Conservation (phyloP, 2,329 filamentous ascomycete genomes). For the Sclerotinia borealis region DNA sequence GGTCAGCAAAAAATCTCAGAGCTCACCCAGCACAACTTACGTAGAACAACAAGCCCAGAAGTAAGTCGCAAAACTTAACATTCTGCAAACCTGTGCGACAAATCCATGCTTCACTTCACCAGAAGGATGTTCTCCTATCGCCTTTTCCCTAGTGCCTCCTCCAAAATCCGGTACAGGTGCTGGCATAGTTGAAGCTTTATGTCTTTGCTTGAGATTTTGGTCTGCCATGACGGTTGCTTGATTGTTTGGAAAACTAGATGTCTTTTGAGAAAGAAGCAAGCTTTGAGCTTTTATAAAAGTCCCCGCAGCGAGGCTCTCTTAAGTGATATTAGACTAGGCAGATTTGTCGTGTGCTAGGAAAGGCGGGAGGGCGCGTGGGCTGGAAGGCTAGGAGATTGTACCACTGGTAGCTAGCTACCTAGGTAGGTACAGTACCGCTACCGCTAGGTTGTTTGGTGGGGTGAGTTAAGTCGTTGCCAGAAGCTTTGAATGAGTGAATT, state of each 20-base stretch:
- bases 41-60: conserved; percentile 27
- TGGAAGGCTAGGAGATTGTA: background rate
- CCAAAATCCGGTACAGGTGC: conserved; percentile 11
- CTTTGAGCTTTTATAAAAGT: background rate
- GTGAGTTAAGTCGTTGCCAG: background rate
- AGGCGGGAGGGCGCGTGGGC: background rate
- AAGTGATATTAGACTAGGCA: background rate
- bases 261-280: background rate
- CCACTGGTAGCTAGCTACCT: background rate
- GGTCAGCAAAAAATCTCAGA: conserved; percentile 19
- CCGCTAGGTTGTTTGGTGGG: background rate
- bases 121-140: conserved; percentile 29
- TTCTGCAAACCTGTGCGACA: conserved; percentile 25
- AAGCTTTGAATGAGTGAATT: background rate
- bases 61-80: conserved; percentile 27
- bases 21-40: conserved; percentile 22
- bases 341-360: conserved; percentile 5
- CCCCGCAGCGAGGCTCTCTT: background rate
- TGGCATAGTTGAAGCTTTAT: conserved; percentile 13
- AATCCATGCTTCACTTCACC: conserved; percentile 31
- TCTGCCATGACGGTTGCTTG: conserved; percentile 21
- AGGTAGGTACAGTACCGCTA: background rate
- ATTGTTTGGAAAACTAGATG: background rate
- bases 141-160: conserved; percentile 16
- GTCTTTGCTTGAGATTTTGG: conserved; percentile 25